Evolutionary conservation across 108 stramenopile species (phyloP).

Genomic region (Nitzschia putrida): DNA sequence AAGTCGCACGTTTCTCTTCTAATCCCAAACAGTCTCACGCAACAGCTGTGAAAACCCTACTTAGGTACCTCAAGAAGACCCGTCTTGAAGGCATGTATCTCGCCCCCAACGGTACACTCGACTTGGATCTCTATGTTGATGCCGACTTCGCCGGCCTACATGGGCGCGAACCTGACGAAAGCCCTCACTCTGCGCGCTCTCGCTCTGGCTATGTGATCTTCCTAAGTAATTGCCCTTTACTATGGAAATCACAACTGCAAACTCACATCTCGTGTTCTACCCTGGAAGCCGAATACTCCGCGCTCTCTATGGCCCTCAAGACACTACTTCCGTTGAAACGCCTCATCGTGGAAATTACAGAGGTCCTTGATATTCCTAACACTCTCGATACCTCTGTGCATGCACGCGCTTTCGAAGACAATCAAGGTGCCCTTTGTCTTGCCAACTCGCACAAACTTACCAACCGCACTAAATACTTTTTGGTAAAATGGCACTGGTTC

Average conservation of each 20-base stretch:
- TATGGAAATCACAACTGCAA: slow-evolving; percentile 47
- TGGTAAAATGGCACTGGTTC: slow-evolving; percentile 34
- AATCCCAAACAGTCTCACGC: slow-evolving; percentile 19
- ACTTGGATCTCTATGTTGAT: slow-evolving; percentile 43
- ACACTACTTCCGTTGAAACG: slow-evolving; percentile 30
- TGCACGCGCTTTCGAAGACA: slow-evolving; percentile 32
- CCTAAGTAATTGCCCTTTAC: slow-evolving; percentile 33
- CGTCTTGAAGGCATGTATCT: slow-evolving; percentile 29
- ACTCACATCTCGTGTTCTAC: slow-evolving; percentile 41
- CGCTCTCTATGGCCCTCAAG: slow-evolving; percentile 31
- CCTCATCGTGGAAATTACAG: slow-evolving; percentile 3
- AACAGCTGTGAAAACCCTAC: slow-evolving; percentile 34
- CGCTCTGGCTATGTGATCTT: slow-evolving; percentile 36
- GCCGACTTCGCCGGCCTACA: slow-evolving; percentile 54
- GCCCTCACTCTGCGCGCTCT: slow-evolving; percentile 20
- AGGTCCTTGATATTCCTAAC: neutral
- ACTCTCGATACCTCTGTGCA: neutral
- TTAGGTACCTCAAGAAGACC: slow-evolving; percentile 42
- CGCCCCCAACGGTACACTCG: slow-evolving; percentile 10
- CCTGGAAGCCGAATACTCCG: slow-evolving; percentile 47
- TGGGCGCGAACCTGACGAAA: slow-evolving; percentile 1
- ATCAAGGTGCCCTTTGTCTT: slow-evolving; percentile 13
- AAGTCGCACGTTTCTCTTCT: slow-evolving; percentile 2
- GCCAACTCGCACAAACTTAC: slow-evolving; percentile 33
- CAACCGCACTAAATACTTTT: slow-evolving; percentile 27